Conservation (phyloP, 2,329 filamentous ascomycete species). For the Paraconiothyrium sp. region DNA sequence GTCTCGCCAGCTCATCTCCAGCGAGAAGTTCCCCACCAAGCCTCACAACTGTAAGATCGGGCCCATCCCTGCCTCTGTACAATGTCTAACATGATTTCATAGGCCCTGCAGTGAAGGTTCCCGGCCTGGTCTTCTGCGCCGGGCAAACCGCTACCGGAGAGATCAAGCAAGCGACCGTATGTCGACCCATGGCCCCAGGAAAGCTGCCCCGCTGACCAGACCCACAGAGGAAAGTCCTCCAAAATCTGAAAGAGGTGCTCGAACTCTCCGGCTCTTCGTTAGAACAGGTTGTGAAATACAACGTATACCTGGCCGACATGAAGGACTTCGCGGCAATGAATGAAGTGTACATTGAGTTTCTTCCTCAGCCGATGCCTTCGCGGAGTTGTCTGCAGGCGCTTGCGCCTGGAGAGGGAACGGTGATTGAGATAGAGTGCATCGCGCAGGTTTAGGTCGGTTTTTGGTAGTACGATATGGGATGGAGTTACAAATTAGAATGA, state of each 20-base stretch:
- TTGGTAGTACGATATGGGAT: neutral
- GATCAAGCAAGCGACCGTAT: constrained; percentile 36
- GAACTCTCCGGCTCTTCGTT: constrained; percentile 38
- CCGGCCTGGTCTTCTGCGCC: constrained; percentile 34
- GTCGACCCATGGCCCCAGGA: neutral
- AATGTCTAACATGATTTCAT: neutral
- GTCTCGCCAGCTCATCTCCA: constrained; percentile 36
- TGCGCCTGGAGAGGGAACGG: constrained; percentile 32
- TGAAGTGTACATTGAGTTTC: constrained; percentile 40
- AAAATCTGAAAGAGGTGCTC: constrained; percentile 34
- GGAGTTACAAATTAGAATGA: neutral
- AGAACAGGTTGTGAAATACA: constrained; percentile 44
- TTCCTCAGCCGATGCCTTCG: constrained; percentile 34
- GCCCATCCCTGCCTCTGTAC: neutral
- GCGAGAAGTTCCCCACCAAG: constrained; percentile 36
- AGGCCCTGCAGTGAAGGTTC: constrained; percentile 33
- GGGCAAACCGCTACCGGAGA: constrained; percentile 37
- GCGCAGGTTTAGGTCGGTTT: constrained; percentile 27
- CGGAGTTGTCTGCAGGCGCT: constrained; percentile 31
- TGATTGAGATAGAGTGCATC: constrained; percentile 41
- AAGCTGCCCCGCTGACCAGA: neutral
- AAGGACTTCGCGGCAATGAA: constrained; percentile 43
- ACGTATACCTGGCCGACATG: constrained; percentile 42
- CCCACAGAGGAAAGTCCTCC: constrained; percentile 29
- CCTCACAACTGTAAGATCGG: constrained; percentile 31